These are phyloP conservation scores for Penicillium paxilli DNA, from an alignment of 495 filamentous ascomycete species.

Conservation along the genomic window DNA sequence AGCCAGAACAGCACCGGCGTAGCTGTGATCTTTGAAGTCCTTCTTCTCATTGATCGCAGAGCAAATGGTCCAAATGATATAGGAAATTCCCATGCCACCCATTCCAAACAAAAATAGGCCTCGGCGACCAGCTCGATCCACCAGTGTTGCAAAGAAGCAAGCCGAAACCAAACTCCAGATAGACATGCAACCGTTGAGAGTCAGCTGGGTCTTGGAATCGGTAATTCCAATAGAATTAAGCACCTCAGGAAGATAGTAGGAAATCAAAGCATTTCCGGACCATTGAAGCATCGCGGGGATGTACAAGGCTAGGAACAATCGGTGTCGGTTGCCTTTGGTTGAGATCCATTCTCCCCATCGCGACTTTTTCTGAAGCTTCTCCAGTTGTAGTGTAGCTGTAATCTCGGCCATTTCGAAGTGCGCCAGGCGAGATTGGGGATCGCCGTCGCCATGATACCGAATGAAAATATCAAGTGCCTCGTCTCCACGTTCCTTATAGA, in stretches of 20 bases:
- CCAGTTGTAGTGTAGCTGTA: conserved; percentile 28
- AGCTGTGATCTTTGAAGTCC: conserved; percentile 41
- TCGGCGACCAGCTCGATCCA: conserved; percentile 61
- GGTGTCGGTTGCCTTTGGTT: conserved; percentile 68
- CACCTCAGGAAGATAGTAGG: conserved; percentile 58
- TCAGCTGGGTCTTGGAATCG: conserved; percentile 45
- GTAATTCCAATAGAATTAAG: conserved; percentile 57
- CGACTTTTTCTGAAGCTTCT: conserved; percentile 32
- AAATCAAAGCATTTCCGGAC: conserved; percentile 66
- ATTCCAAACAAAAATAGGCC: conserved; percentile 58
- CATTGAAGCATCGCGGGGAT: conserved; percentile 61
- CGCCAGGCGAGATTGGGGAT: conserved; percentile 21
- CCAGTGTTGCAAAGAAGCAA: conserved; percentile 53
- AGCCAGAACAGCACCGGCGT: conserved; percentile 58
- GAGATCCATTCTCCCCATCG: conserved; percentile 57
- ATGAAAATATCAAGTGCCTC: conserved; percentile 38
- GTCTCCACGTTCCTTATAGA: conserved; percentile 36
- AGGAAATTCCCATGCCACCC: conserved; percentile 58
- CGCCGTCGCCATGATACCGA: conserved; percentile 30
- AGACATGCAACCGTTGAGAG: conserved; percentile 31
- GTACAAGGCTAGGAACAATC: conserved; percentile 55
- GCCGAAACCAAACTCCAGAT: conserved; percentile 25
- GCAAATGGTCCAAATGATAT: conserved; percentile 59
- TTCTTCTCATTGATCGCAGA: conserved; percentile 54
- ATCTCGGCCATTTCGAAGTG: conserved; percentile 34